These are phyloP conservation scores for Phytopythium ostracodes DNA, from an alignment of 352 stramenopile genomes.

Conservation along the genomic window DNA sequence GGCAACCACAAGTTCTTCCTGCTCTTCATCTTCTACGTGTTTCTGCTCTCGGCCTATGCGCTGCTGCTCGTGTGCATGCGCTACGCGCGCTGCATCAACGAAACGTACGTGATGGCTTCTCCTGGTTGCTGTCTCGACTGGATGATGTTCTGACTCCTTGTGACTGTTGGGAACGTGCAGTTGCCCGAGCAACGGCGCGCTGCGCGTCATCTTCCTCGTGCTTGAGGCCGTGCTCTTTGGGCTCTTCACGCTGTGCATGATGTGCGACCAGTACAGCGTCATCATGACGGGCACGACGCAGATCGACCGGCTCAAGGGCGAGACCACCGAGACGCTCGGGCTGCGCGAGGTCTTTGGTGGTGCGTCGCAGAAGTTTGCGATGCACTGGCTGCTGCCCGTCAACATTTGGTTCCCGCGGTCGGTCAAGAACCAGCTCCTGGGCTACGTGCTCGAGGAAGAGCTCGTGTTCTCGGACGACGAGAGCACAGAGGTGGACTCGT, in stretches of 20 bases:
- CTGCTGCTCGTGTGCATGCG: slow-evolving; percentile 91
- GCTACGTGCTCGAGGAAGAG: slow-evolving; percentile 80
- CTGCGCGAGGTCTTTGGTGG: slow-evolving; percentile 85
- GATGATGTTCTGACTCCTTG: background rate
- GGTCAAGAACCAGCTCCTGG: slow-evolving; percentile 77
- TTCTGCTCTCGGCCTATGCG: slow-evolving; percentile 93
- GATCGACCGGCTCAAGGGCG: slow-evolving; percentile 97
- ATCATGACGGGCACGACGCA: slow-evolving; percentile 95
- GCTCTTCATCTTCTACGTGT: slow-evolving; percentile 91
- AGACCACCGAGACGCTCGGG: slow-evolving; percentile 63
- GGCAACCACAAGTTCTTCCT: slow-evolving; percentile 98
- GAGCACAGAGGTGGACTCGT: slow-evolving; percentile 64
- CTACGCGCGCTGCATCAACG: slow-evolving; percentile 84
- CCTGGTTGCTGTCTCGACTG: background rate
- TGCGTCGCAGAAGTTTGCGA: slow-evolving; percentile 40
- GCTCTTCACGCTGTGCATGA: slow-evolving; percentile 98
- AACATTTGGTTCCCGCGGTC: slow-evolving; percentile 88
- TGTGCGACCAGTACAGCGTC: slow-evolving; percentile 97
- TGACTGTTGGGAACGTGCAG: slow-evolving; percentile 21
- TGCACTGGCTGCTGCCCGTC: slow-evolving; percentile 81
- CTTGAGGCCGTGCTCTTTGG: slow-evolving; percentile 94
- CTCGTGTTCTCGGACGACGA: slow-evolving; percentile 66
- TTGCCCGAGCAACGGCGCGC: slow-evolving; percentile 66
- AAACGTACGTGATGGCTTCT: slow-evolving; percentile 46
- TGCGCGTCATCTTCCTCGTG: slow-evolving; percentile 83